Conservation (phyloP, 176 grass and related monocot genomes). For the Triticum urartu region DNA sequence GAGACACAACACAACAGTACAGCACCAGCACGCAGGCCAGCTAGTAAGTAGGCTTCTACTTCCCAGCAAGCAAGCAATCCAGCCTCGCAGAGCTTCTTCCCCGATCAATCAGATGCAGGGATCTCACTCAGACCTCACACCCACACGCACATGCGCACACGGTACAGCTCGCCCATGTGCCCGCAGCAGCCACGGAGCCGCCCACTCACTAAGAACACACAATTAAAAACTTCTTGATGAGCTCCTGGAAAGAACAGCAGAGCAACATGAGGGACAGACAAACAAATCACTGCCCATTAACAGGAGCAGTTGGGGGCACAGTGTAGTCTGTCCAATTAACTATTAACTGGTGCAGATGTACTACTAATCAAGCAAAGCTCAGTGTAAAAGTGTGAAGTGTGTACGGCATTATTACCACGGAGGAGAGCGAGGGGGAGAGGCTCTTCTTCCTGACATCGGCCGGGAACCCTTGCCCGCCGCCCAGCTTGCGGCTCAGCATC, state of each 20-base stretch:
- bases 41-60: conserved; percentile 19
- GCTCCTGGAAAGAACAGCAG: conserved; percentile 51
- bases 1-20: neutral
- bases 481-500: conserved; percentile 68
- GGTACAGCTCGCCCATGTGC: conserved; percentile 40
- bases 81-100: conserved; percentile 22
- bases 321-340: neutral
- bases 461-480: conserved; percentile 36
- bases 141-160: conserved; percentile 36
- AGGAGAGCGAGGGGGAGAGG: conserved; percentile 22
- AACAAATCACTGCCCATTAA: conserved; percentile 31
- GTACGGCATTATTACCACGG: conserved; percentile 47
- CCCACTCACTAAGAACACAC: conserved; percentile 56
- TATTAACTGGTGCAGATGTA: neutral
- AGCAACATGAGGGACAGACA: conserved; percentile 24
- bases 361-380: conserved; percentile 2
- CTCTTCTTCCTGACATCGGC: conserved; percentile 40
- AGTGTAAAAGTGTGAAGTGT: neutral
- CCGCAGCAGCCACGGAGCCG: conserved; percentile 11
- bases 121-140: neutral
- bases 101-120: conserved; percentile 25
- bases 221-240: conserved; percentile 64
- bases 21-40: neutral
- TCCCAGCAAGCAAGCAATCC: conserved; percentile 25
- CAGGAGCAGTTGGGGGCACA: neutral